Base-by-base conservation (phyloP, 2,329 filamentous ascomycete species). In the Colletotrichum trifolii region DNA sequence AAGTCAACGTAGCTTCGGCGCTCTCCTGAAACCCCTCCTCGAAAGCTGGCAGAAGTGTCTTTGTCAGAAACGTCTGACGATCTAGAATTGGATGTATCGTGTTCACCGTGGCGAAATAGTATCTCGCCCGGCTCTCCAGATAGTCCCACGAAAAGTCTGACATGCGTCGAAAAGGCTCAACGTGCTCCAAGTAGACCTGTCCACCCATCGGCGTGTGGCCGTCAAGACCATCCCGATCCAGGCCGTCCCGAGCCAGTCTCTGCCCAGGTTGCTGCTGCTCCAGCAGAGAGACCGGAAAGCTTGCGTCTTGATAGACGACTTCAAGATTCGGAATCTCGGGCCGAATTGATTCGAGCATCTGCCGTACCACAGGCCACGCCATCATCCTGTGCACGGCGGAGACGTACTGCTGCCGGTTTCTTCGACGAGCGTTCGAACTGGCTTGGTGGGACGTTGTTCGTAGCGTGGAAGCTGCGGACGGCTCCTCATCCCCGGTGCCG, bases 41-140 rank as follows among this genome's bases (percentile, higher is more conserved):
- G 43, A 83, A 71, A 3, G 88, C 78, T 6, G 77, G 73, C 1
- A 76, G 73, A 8, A 89, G 71, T 2, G 78, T 82, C 42, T 81
- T 77, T 8, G 79, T 77, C 67, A 81, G 75, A 72, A 89, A 89
- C 25, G 74, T 76, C 39, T 85, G 81, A n/a, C 84, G 78, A 67
- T 88, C 85, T 70, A 89, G 77, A 42, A 89, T 81, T 0, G 87
- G 87, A 69, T 84, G 83, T 12, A 88, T 71, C 11, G 86, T 77
- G 70, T 89, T 89, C 74, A 87, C 86, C 2, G 81, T 84, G 69
- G 87, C 83, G 71, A 89, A 89, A 70, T 86, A 89, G 0, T 81
- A 79, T 53, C 83, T 84, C 62, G 81, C 80, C 42, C 86, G 77
- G 33, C 17, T 77, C 76, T 62, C 82, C 79, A 74, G 88, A 83